A percentile compares a stretch with the other conserved stretches of the same genome.
Evolutionary conservation across 345 rosid species (phyloP).

Genomic region (Eucalyptus cloeziana): DNA sequence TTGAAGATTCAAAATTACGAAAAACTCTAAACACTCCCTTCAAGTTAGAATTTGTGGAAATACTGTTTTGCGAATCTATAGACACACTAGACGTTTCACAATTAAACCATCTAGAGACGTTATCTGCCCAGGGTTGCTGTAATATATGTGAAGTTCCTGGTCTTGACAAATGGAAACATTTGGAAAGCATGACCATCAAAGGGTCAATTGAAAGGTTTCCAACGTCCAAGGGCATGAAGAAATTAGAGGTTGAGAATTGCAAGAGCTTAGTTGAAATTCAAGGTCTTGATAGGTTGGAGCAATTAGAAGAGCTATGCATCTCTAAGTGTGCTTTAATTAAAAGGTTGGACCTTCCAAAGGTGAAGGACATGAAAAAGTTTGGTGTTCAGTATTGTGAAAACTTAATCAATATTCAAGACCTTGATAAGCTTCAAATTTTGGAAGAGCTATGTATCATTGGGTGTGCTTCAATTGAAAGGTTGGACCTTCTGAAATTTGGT

Average conservation of each 20-base stretch:
- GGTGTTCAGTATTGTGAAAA: not conserved
- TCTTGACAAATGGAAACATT: not conserved
- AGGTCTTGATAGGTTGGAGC: accelerated
- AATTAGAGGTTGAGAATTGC: not conserved
- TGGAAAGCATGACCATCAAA: not conserved
- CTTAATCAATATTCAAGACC: not conserved
- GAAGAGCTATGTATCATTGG: not conserved
- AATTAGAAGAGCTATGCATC: not conserved
- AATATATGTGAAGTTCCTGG: not conserved
- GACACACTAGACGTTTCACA: not conserved
- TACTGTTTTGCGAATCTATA: accelerated
- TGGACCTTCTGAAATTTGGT: not conserved
- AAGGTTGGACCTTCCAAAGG: not conserved
- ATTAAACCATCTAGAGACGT: accelerated
- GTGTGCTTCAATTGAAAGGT: not conserved
- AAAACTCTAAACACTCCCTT: not conserved
- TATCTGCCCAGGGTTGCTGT: not conserved
- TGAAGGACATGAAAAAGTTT: accelerated
- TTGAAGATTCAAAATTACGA: too few relatives aligned
- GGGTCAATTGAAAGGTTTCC: not conserved
- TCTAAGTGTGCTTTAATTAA: accelerated
- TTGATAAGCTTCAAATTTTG: accelerated
- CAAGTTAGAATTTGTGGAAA: not conserved
- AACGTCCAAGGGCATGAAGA: not conserved
- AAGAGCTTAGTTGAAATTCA: not conserved